A percentile compares a stretch with the other conserved stretches of the same genome.
phyloP scores from a whole-genome alignment of 768 basidiomycete species.

The Xanthoconium stramineum region DNA sequence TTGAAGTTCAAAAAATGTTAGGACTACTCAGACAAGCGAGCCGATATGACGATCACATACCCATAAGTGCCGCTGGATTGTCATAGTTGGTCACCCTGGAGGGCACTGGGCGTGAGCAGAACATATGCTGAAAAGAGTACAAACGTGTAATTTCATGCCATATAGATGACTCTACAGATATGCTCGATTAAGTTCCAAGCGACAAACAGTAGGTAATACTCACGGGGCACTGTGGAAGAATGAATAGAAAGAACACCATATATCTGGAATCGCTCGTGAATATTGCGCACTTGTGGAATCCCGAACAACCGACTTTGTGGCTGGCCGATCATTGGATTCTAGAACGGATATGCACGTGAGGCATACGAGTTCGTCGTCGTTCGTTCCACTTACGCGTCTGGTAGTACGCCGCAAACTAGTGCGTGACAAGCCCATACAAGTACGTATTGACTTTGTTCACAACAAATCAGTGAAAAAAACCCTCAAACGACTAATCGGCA shows the following conservation, averaged over 20 bases:
- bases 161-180: constrained; percentile 13
- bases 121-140: not conserved
- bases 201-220: not conserved
- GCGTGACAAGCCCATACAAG: too few species aligned
- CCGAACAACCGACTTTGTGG: constrained; percentile 1
- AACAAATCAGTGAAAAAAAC: not conserved
- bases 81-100: constrained; percentile 14
- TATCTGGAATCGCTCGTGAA: not conserved
- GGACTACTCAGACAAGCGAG: not conserved
- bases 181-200: not conserved
- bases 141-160: constrained; percentile 19
- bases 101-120: not conserved
- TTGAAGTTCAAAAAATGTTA: too few species aligned
- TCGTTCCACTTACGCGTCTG: constrained; percentile 10
- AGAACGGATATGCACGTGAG: too few species aligned
- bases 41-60: too few species aligned
- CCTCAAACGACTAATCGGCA: too few species aligned
- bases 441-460: constrained; percentile 22
- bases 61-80: constrained; percentile 11
- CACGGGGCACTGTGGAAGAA: constrained; percentile 16
- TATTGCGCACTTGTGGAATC: too few species aligned
- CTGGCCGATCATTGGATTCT: constrained; percentile 17
- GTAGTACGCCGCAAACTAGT: constrained; percentile 26
- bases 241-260: constrained; percentile 4
- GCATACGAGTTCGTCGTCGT: not conserved